These are phyloP conservation scores for Schizopora paradoxa DNA, from an alignment of 1,284 basidiomycete genomes.

Conservation along the genomic window DNA sequence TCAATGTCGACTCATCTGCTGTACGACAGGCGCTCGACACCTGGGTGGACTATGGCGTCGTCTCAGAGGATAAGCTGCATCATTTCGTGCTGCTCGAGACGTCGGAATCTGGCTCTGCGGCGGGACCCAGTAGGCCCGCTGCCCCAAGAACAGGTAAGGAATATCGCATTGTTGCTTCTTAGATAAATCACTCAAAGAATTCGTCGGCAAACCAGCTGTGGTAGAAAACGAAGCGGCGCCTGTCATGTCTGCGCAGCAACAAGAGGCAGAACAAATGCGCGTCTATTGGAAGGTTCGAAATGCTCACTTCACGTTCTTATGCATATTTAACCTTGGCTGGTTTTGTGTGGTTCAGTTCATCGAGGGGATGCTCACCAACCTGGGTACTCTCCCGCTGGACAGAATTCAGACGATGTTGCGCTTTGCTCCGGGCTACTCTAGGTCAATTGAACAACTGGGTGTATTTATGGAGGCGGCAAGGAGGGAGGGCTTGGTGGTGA, in stretches of 20 bases:
- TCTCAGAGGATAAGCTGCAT: conserved; percentile 58
- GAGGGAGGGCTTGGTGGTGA: conserved; percentile 68
- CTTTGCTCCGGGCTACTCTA: conserved; percentile 75
- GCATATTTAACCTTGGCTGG: conserved; percentile 14
- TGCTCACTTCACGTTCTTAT: too few species aligned
- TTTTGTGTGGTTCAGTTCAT: conserved; percentile 54
- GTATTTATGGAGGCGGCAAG: conserved; percentile 75
- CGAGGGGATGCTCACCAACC: conserved; percentile 80
- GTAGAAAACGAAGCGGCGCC: conserved; percentile 40
- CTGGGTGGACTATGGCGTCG: conserved; percentile 79
- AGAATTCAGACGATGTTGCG: conserved; percentile 81
- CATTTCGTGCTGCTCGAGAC: conserved; percentile 61
- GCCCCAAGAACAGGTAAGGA: conserved; percentile 30
- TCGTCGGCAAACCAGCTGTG: conserved; percentile 5
- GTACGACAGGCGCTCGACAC: conserved; percentile 72
- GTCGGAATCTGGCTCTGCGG: conserved; percentile 37
- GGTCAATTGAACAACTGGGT: conserved; percentile 68
- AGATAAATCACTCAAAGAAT: conserved; percentile 4
- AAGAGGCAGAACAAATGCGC: conserved; percentile 79
- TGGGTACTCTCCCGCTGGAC: conserved; percentile 66
- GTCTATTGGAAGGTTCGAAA: conserved; percentile 82
- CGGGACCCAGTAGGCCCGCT: conserved; percentile 24
- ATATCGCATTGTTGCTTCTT: conserved; percentile 6
- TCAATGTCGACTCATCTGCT: conserved; percentile 54
- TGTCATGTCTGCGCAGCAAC: conserved; percentile 57